Percentiles rank a stretch among this genome's conserved stretches.
Conservation (phyloP, 2,329 filamentous ascomycete species). For the Curvularia verruculosa region DNA sequence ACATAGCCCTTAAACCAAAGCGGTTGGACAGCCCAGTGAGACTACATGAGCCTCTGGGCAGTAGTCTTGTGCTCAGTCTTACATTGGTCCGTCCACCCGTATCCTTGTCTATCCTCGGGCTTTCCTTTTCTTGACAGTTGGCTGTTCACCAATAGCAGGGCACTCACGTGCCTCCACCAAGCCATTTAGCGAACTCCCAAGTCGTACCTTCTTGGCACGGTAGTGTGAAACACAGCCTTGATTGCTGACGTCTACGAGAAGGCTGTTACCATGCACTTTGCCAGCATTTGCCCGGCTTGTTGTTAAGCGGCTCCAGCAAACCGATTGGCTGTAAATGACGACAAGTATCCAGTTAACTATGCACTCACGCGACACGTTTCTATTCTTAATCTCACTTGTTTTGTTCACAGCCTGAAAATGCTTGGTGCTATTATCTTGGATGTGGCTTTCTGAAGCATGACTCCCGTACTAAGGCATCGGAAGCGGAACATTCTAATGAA, state of each 20-base stretch:
- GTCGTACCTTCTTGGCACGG: constrained; percentile 26
- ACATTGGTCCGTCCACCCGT: constrained; percentile 11
- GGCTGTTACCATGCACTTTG: constrained; percentile 1
- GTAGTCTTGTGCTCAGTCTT: constrained; percentile 5
- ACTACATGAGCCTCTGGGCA: not conserved
- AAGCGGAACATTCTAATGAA: not conserved
- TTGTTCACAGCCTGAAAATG: not conserved
- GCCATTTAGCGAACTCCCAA: constrained; percentile 23
- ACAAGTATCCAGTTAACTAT: not conserved
- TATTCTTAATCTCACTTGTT: constrained; percentile 12
- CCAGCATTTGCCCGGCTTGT: not conserved
- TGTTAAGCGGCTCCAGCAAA: not conserved
- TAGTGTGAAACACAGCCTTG: constrained; percentile 31
- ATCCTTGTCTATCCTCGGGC: not conserved
- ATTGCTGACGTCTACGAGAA: constrained; percentile 30
- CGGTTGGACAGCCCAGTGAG: not conserved
- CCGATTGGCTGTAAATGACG: constrained; percentile 10
- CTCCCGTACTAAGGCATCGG: not conserved
- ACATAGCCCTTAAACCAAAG: constrained; percentile 11
- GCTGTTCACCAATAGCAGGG: constrained; percentile 13
- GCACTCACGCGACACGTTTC: constrained; percentile 25
- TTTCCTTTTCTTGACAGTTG: constrained; percentile 20
- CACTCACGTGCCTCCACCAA: constrained; percentile 29
- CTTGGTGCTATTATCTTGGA: not conserved
- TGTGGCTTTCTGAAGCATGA: not conserved